These are phyloP conservation scores for Saturnispora gosingensis DNA, from an alignment of 805 yeast genomes.

Conservation along the genomic window DNA sequence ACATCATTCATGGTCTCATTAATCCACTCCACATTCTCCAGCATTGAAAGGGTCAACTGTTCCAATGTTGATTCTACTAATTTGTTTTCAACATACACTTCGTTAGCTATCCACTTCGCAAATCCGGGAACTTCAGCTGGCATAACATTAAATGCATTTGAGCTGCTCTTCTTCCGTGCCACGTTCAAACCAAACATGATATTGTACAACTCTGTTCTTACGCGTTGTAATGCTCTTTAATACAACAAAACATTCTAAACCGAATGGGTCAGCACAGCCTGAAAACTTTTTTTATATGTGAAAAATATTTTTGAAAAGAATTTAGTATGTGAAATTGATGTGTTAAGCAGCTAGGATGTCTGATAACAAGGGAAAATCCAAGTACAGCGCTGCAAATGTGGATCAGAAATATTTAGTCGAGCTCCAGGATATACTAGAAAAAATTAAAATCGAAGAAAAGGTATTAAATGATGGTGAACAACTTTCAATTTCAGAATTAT, in stretches of 20 bases:
- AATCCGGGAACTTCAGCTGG: constrained; percentile 23
- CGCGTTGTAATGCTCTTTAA: not conserved
- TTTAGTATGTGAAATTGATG: not conserved
- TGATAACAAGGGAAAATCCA: constrained; percentile 1
- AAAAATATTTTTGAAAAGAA: not conserved
- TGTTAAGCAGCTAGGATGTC: not conserved
- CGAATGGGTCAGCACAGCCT: constrained; percentile 2
- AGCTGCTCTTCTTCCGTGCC: constrained; percentile 13
- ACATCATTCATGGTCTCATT: constrained; percentile 23
- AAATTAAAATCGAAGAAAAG: constrained; percentile 9
- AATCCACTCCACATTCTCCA: constrained; percentile 24
- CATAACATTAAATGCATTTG: not conserved
- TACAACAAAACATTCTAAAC: constrained; percentile 1
- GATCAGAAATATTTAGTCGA: constrained; percentile 7
- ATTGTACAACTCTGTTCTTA: not conserved
- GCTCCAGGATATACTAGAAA: constrained; percentile 13
- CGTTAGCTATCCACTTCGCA: constrained; percentile 28
- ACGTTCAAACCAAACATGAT: constrained; percentile 26
- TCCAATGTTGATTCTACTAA: constrained; percentile 20
- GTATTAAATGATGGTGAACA: not conserved
- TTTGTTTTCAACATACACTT: constrained; percentile 20
- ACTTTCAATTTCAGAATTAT: constrained; percentile 13
- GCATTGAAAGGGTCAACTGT: constrained; percentile 18
- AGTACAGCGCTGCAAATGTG: not conserved
- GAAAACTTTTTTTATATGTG: not conserved